phyloP scores from a whole-genome alignment of 192 early-diverging fungal genomes.

The Entrophospora sp. region DNA sequence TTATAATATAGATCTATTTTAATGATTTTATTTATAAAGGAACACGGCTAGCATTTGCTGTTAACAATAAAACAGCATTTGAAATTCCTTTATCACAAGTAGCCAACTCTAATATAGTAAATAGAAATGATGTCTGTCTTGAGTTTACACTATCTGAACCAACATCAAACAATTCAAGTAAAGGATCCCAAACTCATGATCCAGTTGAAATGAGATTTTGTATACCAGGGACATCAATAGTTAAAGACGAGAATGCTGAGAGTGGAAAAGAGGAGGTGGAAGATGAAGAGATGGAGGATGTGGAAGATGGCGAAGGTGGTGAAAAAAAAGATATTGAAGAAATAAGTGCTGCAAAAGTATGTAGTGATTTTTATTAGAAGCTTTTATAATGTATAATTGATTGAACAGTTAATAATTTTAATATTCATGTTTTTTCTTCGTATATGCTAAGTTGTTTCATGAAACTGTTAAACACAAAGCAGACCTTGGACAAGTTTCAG shows the following conservation, averaged over 20 bases:
- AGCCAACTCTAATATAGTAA: conserved; percentile 73
- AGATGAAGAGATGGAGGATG: conserved; percentile 37
- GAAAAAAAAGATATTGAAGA: conserved; percentile 34
- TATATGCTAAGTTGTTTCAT: conserved; percentile 63
- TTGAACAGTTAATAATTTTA: too few relatives aligned
- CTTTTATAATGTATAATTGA: too few relatives aligned
- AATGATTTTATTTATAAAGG: conserved; percentile 22
- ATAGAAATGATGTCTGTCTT: conserved; percentile 86
- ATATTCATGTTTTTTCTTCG: too few relatives aligned
- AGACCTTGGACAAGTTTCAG: conserved; percentile 76
- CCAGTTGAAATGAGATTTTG: conserved; percentile 89
- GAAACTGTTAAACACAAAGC: conserved; percentile 88
- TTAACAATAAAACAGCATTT: conserved; percentile 76
- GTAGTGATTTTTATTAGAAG: not conserved
- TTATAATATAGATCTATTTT: not conserved
- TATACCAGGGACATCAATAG: conserved; percentile 69
- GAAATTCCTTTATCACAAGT: conserved; percentile 86
- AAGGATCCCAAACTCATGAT: conserved; percentile 58
- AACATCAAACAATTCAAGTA: conserved; percentile 31
- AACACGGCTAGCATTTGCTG: conserved; percentile 71
- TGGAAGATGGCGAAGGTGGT: conserved; percentile 52
- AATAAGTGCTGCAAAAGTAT: conserved; percentile 46
- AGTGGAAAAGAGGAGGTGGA: conserved; percentile 37
- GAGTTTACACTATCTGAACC: conserved; percentile 72
- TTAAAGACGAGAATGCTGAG: conserved; percentile 40